Conservation (phyloP, 805 yeast species). For the Metschnikowia similis region DNA sequence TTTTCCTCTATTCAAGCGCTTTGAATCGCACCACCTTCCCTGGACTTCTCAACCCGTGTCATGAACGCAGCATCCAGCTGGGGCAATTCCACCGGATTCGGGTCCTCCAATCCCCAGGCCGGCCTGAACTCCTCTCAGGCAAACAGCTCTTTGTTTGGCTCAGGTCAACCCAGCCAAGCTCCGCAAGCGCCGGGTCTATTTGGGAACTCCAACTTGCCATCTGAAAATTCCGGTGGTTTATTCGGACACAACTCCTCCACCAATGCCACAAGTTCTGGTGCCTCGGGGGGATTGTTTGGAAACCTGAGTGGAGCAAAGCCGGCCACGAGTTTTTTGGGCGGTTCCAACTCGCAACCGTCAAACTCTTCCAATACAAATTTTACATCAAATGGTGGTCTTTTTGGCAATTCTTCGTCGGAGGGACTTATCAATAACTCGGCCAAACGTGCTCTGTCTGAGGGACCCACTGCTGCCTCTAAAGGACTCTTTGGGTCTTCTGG, state of each 20-base stretch:
- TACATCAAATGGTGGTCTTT: slow-evolving; percentile 1
- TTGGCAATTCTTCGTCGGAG: slow-evolving; percentile 4
- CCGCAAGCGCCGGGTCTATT: slow-evolving; percentile 4
- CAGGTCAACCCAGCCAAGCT: not conserved
- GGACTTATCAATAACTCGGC: slow-evolving; percentile 6
- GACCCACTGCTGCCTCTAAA: not conserved
- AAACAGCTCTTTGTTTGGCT: slow-evolving; percentile 1
- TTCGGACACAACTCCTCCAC: slow-evolving; percentile 1
- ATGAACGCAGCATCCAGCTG: slow-evolving; percentile 15
- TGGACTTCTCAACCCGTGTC: not conserved
- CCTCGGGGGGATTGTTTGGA: slow-evolving; percentile 6
- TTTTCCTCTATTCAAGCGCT: slow-evolving; percentile 1
- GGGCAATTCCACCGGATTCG: slow-evolving; percentile 15
- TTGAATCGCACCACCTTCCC: not conserved
- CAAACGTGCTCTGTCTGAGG: slow-evolving; percentile 5
- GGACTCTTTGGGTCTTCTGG: not conserved
- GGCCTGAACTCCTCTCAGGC: not conserved
- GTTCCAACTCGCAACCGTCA: not conserved
- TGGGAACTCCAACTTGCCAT: slow-evolving; percentile 3
- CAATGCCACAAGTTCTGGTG: not conserved
- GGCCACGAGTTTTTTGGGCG: slow-evolving; percentile 1
- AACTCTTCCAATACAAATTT: not conserved
- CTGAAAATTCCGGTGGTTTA: not conserved
- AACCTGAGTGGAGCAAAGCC: not conserved
- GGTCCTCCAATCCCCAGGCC: slow-evolving; percentile 1